Percentiles rank a stretch among this genome's conserved stretches.
Conservation (phyloP, 164 flowering plant genomes). For the Annona cherimola region DNA sequence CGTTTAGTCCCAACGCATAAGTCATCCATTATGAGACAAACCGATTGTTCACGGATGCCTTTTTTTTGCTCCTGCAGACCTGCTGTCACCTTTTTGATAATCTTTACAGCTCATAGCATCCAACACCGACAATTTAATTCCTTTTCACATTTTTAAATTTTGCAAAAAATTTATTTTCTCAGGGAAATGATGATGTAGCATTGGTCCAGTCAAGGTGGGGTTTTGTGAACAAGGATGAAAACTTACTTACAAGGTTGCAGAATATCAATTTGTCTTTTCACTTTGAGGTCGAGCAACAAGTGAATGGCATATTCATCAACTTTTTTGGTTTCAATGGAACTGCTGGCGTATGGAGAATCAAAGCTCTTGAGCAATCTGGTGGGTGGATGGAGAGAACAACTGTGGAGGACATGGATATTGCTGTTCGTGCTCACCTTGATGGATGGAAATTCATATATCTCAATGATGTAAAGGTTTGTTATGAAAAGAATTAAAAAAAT, state of each 20-base stretch:
- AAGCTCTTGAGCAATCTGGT: conserved; percentile 93
- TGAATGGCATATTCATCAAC: conserved; percentile 81
- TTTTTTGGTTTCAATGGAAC: conserved; percentile 98
- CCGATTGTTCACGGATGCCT: not conserved
- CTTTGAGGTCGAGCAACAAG: conserved; percentile 98
- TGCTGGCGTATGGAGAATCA: conserved; percentile 98
- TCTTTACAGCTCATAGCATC: not conserved
- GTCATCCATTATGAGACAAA: not conserved
- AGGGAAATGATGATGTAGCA: conserved; percentile 86
- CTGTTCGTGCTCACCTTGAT: conserved; percentile 91
- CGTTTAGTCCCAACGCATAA: too few species aligned
- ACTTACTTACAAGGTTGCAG: conserved; percentile 92
- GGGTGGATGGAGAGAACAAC: conserved; percentile 98
- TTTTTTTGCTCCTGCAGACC: not conserved
- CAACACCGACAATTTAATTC: not conserved
- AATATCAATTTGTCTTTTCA: conserved; percentile 84
- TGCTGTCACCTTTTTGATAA: not conserved
- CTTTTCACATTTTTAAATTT: not conserved
- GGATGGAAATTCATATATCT: conserved; percentile 97
- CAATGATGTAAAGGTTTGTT: conserved; percentile 87
- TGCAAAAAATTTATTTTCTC: conserved; percentile 8
- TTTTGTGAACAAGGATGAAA: conserved; percentile 96
- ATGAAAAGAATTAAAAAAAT: not conserved
- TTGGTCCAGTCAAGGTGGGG: conserved; percentile 92
- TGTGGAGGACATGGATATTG: conserved; percentile 98